These are phyloP conservation scores for Ziziphus jujuba DNA, from an alignment of 306 rosid species.

Conservation along the genomic window DNA sequence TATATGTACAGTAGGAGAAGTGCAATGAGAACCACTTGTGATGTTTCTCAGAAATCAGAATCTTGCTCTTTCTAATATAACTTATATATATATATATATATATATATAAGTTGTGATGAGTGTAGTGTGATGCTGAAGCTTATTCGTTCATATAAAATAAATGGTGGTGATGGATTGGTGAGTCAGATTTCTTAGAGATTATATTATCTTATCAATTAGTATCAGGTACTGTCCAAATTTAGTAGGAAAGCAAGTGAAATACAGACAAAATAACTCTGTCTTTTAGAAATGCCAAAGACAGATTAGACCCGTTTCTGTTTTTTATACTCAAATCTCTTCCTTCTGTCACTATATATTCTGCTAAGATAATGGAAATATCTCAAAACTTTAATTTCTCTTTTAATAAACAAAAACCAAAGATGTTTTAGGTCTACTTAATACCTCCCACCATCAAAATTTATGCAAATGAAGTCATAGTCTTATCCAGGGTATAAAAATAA, in stretches of 20 bases:
- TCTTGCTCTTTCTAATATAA: slow-evolving; percentile 7
- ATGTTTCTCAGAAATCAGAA: slow-evolving; percentile 32
- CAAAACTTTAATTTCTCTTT: too few species aligned
- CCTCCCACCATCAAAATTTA: slow-evolving; percentile 1
- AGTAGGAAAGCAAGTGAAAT: slow-evolving; percentile 11
- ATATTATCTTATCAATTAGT: slow-evolving; percentile 23
- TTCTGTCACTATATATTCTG: too few species aligned
- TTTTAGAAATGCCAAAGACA: background rate
- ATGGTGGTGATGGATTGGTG: slow-evolving; percentile 45
- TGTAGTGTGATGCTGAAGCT: slow-evolving; percentile 33
- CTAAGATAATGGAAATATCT: too few species aligned
- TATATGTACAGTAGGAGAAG: slow-evolving; percentile 19
- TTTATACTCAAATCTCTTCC: too few species aligned
- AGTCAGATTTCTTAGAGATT: slow-evolving; percentile 32
- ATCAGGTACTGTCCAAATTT: background rate
- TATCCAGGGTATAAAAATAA: slow-evolving; percentile 9
- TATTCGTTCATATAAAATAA: slow-evolving; percentile 22
- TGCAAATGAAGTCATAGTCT: slow-evolving; percentile 36
- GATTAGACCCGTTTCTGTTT: too few species aligned
- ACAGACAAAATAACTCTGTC: slow-evolving; percentile 1
- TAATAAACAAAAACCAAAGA: background rate
- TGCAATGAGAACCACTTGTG: slow-evolving; percentile 26
- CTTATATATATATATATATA: too few species aligned
- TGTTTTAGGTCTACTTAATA: background rate
- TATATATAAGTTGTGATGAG: slow-evolving; percentile 20